Evolutionary conservation across 371 early-diverging fungal genomes (phyloP).

Genomic region (Apophysomyces trapeziformis): DNA sequence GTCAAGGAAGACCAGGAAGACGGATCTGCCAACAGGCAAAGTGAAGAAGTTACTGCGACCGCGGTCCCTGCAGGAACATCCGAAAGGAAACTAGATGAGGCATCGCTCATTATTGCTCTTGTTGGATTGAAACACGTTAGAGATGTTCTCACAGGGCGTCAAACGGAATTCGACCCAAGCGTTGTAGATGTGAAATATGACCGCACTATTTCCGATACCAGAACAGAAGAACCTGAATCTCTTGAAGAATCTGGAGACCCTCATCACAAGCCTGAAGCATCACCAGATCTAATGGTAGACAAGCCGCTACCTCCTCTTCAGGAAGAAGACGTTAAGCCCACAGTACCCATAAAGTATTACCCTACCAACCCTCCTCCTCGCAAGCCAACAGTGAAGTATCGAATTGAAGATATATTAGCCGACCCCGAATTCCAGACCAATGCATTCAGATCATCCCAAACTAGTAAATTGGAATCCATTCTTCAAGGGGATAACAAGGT

Average conservation of each 20-base stretch:
- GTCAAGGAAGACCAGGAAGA: not conserved
- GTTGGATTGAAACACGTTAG: slow-evolving; percentile 66
- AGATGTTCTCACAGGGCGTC: slow-evolving; percentile 60
- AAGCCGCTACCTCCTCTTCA: not conserved
- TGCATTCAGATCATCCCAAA: slow-evolving; percentile 17
- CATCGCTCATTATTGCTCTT: slow-evolving; percentile 46
- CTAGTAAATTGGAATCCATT: slow-evolving; percentile 41
- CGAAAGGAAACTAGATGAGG: slow-evolving; percentile 31
- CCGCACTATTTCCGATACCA: slow-evolving; percentile 3
- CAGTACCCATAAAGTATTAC: slow-evolving; percentile 18
- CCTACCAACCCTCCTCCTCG: slow-evolving; percentile 33
- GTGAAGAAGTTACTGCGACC: slow-evolving; percentile 5
- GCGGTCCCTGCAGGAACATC: not conserved
- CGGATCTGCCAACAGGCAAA: not conserved
- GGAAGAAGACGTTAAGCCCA: not conserved
- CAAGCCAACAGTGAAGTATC: slow-evolving; percentile 37
- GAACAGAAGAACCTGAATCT: not conserved
- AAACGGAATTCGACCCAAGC: slow-evolving; percentile 51
- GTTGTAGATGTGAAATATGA: slow-evolving; percentile 34
- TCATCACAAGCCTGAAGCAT: slow-evolving; percentile 2
- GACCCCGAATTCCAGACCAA: slow-evolving; percentile 37
- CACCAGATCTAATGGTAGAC: not conserved
- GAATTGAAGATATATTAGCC: slow-evolving; percentile 48
- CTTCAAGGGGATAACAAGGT: slow-evolving; percentile 11
- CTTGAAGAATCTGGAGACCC: slow-evolving; percentile 2